phyloP scores from a whole-genome alignment of 1,284 basidiomycete species.

The Bondarzewia mesenterica region DNA sequence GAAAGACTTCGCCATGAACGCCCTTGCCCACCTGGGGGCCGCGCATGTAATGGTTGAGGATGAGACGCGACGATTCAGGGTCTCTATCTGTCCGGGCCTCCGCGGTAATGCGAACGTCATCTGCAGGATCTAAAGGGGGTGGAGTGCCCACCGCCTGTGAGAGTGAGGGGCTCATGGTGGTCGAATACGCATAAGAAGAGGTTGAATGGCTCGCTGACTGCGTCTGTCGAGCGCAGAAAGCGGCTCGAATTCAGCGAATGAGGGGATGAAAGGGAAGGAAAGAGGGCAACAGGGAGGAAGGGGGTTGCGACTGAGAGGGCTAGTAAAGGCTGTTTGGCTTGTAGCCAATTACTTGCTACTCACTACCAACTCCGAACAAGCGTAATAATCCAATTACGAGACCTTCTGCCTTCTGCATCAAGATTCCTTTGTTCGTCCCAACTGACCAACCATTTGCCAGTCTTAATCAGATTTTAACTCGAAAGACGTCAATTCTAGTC shows the following conservation, averaged over 20 bases:
- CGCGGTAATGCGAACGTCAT: constrained; percentile 55
- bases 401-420: too few species aligned
- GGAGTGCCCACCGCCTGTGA: constrained; percentile 8
- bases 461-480: too few species aligned
- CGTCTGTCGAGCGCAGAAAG: too few species aligned
- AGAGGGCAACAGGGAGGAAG: not conserved
- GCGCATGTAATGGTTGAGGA: constrained; percentile 73
- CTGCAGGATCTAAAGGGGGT: constrained; percentile 33
- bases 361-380: too few species aligned
- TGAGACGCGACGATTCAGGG: constrained; percentile 26
- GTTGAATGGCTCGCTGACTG: too few species aligned
- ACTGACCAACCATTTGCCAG: too few species aligned
- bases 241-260: constrained; percentile 8
- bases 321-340: too few species aligned
- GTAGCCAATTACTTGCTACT: too few species aligned
- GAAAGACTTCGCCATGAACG: constrained; percentile 76
- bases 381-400: too few species aligned
- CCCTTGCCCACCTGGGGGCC: constrained; percentile 66
- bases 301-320: constrained; percentile 5
- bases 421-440: too few species aligned
- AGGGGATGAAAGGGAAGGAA: constrained; percentile 7
- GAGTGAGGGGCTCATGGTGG: constrained; percentile 8
- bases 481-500: not conserved
- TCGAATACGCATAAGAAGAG: constrained; percentile 5
- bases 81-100: constrained; percentile 31